A percentile compares a stretch with the other conserved stretches of the same genome.
These are phyloP conservation scores for Avena sativa DNA, from an alignment of 176 grass and related monocot genomes.

Conservation along the genomic window DNA sequence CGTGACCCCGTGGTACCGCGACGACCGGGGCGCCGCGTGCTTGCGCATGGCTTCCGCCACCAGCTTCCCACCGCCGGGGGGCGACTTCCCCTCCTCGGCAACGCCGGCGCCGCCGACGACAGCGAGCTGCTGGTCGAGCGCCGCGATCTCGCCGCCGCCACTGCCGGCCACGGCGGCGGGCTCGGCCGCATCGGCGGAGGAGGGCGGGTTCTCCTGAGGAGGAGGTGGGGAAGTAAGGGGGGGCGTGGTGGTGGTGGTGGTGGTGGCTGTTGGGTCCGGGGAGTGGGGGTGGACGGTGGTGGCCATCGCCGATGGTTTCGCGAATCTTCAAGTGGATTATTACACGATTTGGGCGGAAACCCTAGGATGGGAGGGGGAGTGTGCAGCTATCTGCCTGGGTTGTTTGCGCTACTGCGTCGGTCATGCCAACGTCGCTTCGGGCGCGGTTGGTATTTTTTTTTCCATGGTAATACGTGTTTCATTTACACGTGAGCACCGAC, in stretches of 20 bases:
- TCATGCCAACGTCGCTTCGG: no score
- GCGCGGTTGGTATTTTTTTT: no score
- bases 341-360: constrained; percentile 24
- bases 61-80: constrained; percentile 50
- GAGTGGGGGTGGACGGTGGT: constrained; percentile 37
- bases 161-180: neutral
- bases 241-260: neutral
- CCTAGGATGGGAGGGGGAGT: constrained; percentile 1
- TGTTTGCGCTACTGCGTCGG: neutral
- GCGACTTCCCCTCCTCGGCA: neutral
- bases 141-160: constrained; percentile 49
- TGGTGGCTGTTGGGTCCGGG: constrained; percentile 32
- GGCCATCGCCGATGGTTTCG: constrained; percentile 48
- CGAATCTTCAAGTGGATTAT: constrained; percentile 52
- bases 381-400: neutral
- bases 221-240: neutral
- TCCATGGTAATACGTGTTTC: no score
- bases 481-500: no score
- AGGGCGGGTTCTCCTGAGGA: neutral
- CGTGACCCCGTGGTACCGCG: constrained; percentile 86
- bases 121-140: constrained; percentile 53
- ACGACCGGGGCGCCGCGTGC: constrained; percentile 79
- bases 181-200: neutral
- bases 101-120: neutral
- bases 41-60: constrained; percentile 78